Evolutionary conservation across 305 asterid species (phyloP), one percentile per base, ranked within the genome.

Genomic region (Solanum hybrid): DNA sequence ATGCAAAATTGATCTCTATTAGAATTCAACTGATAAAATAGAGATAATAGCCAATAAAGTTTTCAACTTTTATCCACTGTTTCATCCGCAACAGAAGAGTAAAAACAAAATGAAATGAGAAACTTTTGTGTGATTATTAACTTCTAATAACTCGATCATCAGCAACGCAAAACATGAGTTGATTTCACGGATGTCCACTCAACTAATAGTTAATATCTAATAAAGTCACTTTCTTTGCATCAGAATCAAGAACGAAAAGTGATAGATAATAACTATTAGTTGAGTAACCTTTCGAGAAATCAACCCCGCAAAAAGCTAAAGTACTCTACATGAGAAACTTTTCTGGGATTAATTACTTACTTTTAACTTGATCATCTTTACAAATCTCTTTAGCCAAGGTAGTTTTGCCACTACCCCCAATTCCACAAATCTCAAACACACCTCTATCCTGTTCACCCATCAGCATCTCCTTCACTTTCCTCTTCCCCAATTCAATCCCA

Each of bases 401-500:
- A 75, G 99, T 96, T 91, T 97, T 97, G 15, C 99, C 99, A 27
- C 96, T 94, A n/a, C 99, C 99, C 3, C 99, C 97, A 35, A 97
- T 95, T 24, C 99, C 99, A 86, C 94, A 94, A 89, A 96, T 93
- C 45, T 96, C 98, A n/a, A 95, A 91, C 35, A 95, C 97, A 45
- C 84, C 77, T 19, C 75, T 84, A 31, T 91, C 92, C 14, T 92
- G 92, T 27, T 42, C 88, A n/a, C 38, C 92, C 92, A 92, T 91
- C 79, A 97, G 76, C 98, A 95, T 93, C 94, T 95, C 95, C 90
- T 95, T 97, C 87, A 95, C 94, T 90, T 93, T 94, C 93, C 93
- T 89, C 91, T 95, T 96, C 64, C 95, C 99, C 89, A 97, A 42
- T 87, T 97, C 99, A 93, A 97, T 87, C 17, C 95, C 97, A 5